phyloP scores from a whole-genome alignment of 2,329 filamentous ascomycete species.

The Venturia pyrina region DNA sequence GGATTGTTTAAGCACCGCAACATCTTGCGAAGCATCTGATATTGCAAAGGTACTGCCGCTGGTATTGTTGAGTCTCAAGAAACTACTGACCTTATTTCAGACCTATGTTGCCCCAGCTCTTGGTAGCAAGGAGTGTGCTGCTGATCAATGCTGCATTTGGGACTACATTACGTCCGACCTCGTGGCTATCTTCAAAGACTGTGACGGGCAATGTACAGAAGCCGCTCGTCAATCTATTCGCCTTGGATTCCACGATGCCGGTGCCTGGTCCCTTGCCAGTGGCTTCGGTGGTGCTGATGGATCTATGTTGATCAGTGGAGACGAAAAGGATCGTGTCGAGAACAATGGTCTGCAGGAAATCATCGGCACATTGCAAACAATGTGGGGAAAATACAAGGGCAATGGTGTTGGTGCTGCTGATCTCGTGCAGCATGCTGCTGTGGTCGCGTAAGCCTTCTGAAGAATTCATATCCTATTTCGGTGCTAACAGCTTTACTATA shows the following conservation, averaged over 20 bases:
- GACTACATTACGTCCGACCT: conserved; percentile 24
- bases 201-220: conserved; percentile 23
- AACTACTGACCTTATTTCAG: not conserved
- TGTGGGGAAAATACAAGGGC: conserved; percentile 31
- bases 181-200: conserved; percentile 17
- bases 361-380: conserved; percentile 26
- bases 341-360: conserved; percentile 38
- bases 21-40: not conserved
- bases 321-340: conserved; percentile 26
- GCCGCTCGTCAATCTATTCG: conserved; percentile 24
- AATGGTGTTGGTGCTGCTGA: conserved; percentile 41
- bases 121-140: conserved; percentile 14
- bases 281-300: conserved; percentile 29
- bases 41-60: not conserved
- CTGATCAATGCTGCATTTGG: conserved; percentile 27
- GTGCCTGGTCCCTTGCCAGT: conserved; percentile 6
- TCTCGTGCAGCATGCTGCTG: conserved; percentile 40
- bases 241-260: conserved; percentile 15
- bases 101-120: conserved; percentile 9
- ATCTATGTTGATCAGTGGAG: conserved; percentile 27
- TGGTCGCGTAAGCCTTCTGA: conserved; percentile 23
- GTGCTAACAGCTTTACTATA: not conserved
- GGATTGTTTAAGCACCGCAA: not conserved
- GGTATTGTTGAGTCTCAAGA: too few relatives aligned
- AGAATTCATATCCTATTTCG: not conserved